Conservation (phyloP, 2,329 filamentous ascomycete species). For the Zymoseptoria passerinii region DNA sequence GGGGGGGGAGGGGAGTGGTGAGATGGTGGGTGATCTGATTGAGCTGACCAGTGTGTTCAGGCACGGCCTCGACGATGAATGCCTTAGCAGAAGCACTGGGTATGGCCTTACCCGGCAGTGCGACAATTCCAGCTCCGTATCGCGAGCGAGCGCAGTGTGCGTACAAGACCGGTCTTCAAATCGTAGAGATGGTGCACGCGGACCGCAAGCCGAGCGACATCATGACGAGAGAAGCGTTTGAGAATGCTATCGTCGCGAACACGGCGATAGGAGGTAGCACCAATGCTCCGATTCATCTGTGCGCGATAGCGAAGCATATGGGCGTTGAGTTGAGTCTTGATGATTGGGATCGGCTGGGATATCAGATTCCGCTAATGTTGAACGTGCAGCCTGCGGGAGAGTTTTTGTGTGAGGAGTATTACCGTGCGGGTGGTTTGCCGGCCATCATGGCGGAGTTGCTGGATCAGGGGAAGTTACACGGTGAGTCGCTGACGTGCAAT, state of each 20-base stretch:
- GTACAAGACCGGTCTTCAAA: slow-evolving; percentile 25
- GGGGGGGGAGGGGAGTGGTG: not conserved
- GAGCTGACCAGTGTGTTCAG: not conserved
- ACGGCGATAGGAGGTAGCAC: slow-evolving; percentile 50
- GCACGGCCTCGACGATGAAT: slow-evolving; percentile 27
- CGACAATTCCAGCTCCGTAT: slow-evolving; percentile 25
- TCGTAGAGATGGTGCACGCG: slow-evolving; percentile 25
- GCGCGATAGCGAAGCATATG: slow-evolving; percentile 47
- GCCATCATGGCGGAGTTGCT: slow-evolving; percentile 48
- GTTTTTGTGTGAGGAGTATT: slow-evolving; percentile 47
- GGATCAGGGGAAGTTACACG: slow-evolving; percentile 41
- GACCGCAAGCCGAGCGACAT: slow-evolving; percentile 43
- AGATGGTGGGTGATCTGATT: not conserved
- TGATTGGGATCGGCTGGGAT: slow-evolving; percentile 48
- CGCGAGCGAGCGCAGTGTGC: slow-evolving; percentile 24
- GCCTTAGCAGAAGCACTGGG: slow-evolving; percentile 26
- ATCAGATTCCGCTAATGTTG: slow-evolving; percentile 43
- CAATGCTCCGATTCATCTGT: slow-evolving; percentile 50
- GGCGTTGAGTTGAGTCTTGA: slow-evolving; percentile 44
- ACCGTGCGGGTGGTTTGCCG: slow-evolving; percentile 45
- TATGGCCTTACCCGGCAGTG: slow-evolving; percentile 25
- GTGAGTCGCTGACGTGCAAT: slow-evolving; percentile 39
- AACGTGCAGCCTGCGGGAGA: slow-evolving; percentile 50
- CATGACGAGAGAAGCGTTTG: slow-evolving; percentile 48
- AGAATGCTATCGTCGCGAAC: slow-evolving; percentile 49